Conservation (phyloP, 2,329 filamentous ascomycete genomes). For the Microcyclospora tardicrescens region DNA sequence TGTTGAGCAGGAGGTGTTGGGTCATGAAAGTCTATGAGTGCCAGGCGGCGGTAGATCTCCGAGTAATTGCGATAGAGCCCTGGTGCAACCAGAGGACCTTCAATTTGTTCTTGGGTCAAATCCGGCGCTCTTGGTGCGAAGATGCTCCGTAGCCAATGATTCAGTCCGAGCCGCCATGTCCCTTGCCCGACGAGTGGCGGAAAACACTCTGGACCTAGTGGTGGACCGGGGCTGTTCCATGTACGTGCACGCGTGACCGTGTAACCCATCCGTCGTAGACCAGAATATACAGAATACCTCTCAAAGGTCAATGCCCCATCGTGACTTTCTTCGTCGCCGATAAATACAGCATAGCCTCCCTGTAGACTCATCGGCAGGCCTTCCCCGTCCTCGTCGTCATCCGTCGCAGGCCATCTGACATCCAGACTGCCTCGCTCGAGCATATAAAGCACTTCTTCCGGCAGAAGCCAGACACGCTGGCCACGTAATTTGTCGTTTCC, state of each 20-base stretch:
- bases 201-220: constrained; percentile 12
- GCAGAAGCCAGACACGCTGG: constrained; percentile 58
- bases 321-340: constrained; percentile 52
- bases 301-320: constrained; percentile 49
- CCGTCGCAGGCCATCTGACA: constrained; percentile 59
- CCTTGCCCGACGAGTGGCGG: constrained; percentile 8
- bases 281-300: constrained; percentile 76
- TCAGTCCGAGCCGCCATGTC: constrained; percentile 23
- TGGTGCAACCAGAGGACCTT: constrained; percentile 36
- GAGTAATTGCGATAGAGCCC: constrained; percentile 44
- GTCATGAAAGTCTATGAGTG: constrained; percentile 59
- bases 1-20: constrained; percentile 28
- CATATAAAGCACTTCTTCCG: constrained; percentile 82
- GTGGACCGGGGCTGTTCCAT: constrained; percentile 15
- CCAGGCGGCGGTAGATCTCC: constrained; percentile 63
- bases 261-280: constrained; percentile 73
- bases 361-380: constrained; percentile 82
- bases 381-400: constrained; percentile 38
- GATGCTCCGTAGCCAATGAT: constrained; percentile 3
- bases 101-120: background rate
- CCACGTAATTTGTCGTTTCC: constrained; percentile 17
- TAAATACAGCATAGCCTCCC: constrained; percentile 73
- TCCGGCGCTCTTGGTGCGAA: constrained; percentile 1
- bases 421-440: constrained; percentile 80
- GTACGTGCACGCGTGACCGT: constrained; percentile 58